These are phyloP conservation scores for Fusarium mangiferae DNA, from an alignment of 2,329 filamentous ascomycete genomes.

Conservation along the genomic window DNA sequence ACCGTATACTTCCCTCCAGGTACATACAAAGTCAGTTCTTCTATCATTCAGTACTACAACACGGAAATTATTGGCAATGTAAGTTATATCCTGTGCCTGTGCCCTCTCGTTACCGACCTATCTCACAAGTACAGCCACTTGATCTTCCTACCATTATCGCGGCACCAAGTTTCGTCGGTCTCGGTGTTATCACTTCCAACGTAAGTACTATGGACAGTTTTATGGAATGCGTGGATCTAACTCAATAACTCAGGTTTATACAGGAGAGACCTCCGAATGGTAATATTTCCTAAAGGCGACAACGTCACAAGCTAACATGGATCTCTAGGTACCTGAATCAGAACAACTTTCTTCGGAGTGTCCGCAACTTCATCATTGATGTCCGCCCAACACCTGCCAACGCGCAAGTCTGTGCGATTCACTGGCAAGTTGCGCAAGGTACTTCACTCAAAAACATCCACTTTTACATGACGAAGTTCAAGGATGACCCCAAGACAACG, in stretches of 20 bases:
- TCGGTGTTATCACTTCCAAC: conserved; percentile 60
- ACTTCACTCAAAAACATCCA: conserved; percentile 62
- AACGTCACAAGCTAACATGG: background rate
- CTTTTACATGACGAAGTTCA: conserved; percentile 46
- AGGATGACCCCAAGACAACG: conserved; percentile 43
- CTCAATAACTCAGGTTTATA: background rate
- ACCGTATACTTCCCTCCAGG: conserved; percentile 52
- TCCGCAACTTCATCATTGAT: conserved; percentile 74
- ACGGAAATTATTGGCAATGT: conserved; percentile 63
- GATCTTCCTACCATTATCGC: conserved; percentile 63
- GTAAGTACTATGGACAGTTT: background rate
- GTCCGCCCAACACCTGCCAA: conserved; percentile 46
- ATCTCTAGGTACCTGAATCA: conserved; percentile 45
- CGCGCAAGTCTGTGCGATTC: conserved; percentile 57
- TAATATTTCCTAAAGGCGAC: fast-evolving
- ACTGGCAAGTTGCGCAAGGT: conserved; percentile 73
- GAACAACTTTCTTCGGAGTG: conserved; percentile 72
- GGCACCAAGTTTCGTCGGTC: conserved; percentile 60
- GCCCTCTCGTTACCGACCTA: too few relatives aligned
- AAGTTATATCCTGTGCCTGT: background rate
- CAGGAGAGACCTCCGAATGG: background rate
- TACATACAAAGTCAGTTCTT: conserved; percentile 65
- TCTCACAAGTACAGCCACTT: background rate
- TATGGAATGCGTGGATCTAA: too few relatives aligned
- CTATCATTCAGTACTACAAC: conserved; percentile 71